Conservation (phyloP, 225 moss, liverwort and hornwort genomes). For the Asterella californica region DNA sequence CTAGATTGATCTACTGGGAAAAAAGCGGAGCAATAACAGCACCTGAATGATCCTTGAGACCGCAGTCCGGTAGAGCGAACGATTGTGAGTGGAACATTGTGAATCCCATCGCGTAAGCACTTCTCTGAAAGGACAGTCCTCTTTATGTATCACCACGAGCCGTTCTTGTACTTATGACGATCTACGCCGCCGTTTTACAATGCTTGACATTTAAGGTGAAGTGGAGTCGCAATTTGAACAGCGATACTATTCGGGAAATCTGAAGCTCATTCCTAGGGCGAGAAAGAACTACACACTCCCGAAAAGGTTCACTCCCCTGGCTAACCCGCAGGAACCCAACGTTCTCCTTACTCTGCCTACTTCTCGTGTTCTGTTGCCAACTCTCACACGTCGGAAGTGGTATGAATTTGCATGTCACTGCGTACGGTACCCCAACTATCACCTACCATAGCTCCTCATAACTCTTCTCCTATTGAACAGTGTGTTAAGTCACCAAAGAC, state of each 20-base stretch:
- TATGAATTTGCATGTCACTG: neutral
- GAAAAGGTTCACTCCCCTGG: neutral
- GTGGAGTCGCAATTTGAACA: neutral
- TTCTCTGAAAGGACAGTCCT: neutral
- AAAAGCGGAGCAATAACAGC: neutral
- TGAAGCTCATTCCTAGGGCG: neutral
- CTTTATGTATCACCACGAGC: neutral
- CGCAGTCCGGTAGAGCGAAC: neutral
- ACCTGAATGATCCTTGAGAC: neutral
- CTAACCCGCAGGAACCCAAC: neutral
- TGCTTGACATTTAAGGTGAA: neutral
- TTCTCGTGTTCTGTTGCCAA: neutral
- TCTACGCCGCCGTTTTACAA: neutral
- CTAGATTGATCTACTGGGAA: neutral
- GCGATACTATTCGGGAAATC: neutral
- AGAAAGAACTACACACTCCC: neutral
- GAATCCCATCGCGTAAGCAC: neutral
- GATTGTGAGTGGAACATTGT: neutral
- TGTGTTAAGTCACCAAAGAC: too few relatives aligned
- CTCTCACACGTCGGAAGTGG: neutral
- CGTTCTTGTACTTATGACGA: neutral
- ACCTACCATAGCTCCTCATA: too few relatives aligned
- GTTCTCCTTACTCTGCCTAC: neutral
- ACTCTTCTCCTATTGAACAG: too few relatives aligned
- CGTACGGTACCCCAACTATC: neutral